Evolutionary conservation across 495 filamentous ascomycete genomes (phyloP).

Genomic region (Staphylotrichum tortipilum): DNA sequence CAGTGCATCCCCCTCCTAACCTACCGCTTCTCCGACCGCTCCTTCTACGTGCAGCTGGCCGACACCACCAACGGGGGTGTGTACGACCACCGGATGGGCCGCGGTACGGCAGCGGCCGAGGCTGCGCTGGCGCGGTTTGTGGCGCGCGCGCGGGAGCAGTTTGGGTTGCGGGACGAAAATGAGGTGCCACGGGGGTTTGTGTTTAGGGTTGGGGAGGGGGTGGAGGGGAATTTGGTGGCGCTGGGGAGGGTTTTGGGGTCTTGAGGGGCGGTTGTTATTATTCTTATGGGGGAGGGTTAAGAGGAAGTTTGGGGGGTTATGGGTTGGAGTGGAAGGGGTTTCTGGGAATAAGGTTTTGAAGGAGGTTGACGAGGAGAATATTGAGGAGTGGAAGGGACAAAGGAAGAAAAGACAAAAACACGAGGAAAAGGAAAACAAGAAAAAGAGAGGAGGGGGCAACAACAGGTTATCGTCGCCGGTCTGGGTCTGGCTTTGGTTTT

Average conservation of each 20-base stretch:
- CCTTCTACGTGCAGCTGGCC: conserved; percentile 3
- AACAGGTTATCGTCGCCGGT: too few species aligned
- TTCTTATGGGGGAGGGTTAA: too few species aligned
- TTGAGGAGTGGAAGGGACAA: too few species aligned
- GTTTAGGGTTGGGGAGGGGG: neutral
- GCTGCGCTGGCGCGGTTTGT: conserved; percentile 2
- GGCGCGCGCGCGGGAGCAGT: neutral
- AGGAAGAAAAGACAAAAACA: too few species aligned
- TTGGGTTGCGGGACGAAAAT: neutral
- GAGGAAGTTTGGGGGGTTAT: too few species aligned
- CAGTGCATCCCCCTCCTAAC: neutral
- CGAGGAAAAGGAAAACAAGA: too few species aligned
- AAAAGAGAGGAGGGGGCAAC: too few species aligned
- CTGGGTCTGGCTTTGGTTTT: too few species aligned
- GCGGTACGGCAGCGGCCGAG: neutral
- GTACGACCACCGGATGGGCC: neutral
- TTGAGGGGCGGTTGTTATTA: neutral
- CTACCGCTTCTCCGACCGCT: conserved; percentile 1
- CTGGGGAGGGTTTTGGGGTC: neutral
- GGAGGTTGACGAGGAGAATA: too few species aligned
- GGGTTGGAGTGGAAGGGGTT: too few species aligned
- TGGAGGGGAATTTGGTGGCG: neutral
- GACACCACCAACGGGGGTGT: neutral
- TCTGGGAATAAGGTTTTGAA: too few species aligned
- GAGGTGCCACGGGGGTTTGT: neutral